These are phyloP conservation scores for Picochlorum sp. DNA, from an alignment of 139 green algal genomes.

Conservation along the genomic window DNA sequence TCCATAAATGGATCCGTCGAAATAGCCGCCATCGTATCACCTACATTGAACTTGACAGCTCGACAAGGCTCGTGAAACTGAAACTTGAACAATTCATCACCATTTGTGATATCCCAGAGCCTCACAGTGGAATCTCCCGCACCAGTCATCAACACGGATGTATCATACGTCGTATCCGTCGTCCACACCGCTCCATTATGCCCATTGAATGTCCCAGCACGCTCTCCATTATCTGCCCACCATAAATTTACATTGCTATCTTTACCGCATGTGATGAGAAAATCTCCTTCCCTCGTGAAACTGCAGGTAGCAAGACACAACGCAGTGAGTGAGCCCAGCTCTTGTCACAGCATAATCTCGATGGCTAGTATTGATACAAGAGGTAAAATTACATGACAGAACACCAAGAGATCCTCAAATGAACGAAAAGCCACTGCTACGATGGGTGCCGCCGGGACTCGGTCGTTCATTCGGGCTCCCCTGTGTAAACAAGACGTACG, in stretches of 20 bases:
- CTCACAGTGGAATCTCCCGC: conserved; percentile 77
- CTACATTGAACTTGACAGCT: conserved; percentile 57
- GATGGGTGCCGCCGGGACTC: neutral
- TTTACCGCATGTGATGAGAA: conserved; percentile 93
- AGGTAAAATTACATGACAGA: neutral
- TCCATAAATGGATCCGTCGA: conserved; percentile 88
- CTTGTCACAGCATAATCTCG: too few relatives aligned
- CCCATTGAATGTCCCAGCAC: conserved; percentile 91
- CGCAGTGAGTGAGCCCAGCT: too few relatives aligned
- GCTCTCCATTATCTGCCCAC: conserved; percentile 81
- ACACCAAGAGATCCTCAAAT: too few relatives aligned
- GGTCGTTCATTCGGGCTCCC: neutral
- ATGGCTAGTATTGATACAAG: neutral
- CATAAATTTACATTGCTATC: conserved; percentile 82
- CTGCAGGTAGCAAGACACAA: conserved; percentile 30
- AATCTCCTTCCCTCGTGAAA: conserved; percentile 94
- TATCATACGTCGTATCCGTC: conserved; percentile 79
- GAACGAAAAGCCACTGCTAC: too few relatives aligned
- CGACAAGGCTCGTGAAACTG: conserved; percentile 74
- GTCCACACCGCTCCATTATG: conserved; percentile 93
- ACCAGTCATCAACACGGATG: conserved; percentile 68
- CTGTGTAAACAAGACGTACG: neutral
- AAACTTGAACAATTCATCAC: conserved; percentile 73
- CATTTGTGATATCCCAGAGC: conserved; percentile 87
- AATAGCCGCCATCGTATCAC: conserved; percentile 72